Base-by-base conservation (phyloP, 83 land plant genomes). In the Picea mariana region DNA sequence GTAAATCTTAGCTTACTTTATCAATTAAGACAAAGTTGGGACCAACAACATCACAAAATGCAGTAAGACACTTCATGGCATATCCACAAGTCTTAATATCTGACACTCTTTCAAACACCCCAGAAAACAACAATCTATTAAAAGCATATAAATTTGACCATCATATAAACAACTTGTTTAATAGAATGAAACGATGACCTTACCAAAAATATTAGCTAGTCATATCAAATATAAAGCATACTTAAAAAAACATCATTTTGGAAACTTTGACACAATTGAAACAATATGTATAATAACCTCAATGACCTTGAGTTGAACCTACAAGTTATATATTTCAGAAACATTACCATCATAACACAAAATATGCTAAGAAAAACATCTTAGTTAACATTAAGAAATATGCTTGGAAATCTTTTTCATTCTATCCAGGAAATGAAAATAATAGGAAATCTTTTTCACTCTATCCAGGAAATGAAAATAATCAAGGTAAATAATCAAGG, bases 401-500 rank as follows among this genome's bases (percentile, higher is more conserved):
- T 85, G 95, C 99, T 94, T 98, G 99, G 44, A 98, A 95, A 90
- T 98, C 96, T 83, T 98, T 98, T 87, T 98, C 99, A 81, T 60
- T 82, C 99, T 99, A 98, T 16, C 99, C 99, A 81, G 99, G 99
- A 62, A 97, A 78, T 69, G 81, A n/a, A n/a, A n/a, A n/a, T n/a
- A n/a, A n/a, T n/a, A n/a, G 99, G 44, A 98, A 95, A 90, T 98
- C 96, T 83, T 98, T 98, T 87, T 98, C 99, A 81, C 63, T 82
- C 99, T 99, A 98, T 16, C 99, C 99, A 81, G 99, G 99, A 62
- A 97, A 78, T 69, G 81, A n/a, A n/a, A n/a, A n/a, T n/a, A n/a
- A n/a, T n/a, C n/a, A n/a, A n/a, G n/a, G n/a, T n/a, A n/a, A n/a
- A n/a, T n/a, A n/a, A n/a, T n/a, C n/a, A n/a, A n/a, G n/a, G n/a